Percentiles rank a stretch among this genome's conserved stretches.
Evolutionary conservation across 1,284 basidiomycete genomes (phyloP).

Genomic region (Heliocybe sulcata): DNA sequence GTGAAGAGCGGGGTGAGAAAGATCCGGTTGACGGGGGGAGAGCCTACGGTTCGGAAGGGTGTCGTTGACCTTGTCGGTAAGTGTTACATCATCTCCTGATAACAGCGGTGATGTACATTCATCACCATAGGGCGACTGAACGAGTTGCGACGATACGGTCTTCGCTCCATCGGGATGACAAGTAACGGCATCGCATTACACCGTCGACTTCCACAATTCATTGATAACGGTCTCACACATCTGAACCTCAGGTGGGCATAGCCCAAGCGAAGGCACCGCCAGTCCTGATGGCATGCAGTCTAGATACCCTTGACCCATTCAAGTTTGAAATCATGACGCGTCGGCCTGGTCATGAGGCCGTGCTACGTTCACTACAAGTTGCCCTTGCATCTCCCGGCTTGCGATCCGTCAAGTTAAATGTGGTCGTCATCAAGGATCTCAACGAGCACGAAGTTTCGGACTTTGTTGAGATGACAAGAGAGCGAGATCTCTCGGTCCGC

Average conservation of each 20-base stretch:
- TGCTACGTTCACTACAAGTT: conserved; percentile 59
- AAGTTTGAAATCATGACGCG: conserved; percentile 87
- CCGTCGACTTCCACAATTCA: conserved; percentile 60
- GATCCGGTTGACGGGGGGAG: conserved; percentile 84
- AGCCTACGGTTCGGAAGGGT: conserved; percentile 82
- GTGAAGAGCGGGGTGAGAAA: conserved; percentile 81
- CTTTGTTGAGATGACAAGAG: conserved; percentile 72
- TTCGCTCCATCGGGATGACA: conserved; percentile 81
- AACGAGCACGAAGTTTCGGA: conserved; percentile 76
- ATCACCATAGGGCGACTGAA: conserved; percentile 42
- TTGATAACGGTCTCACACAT: conserved; percentile 73
- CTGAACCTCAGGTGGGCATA: conserved; percentile 66
- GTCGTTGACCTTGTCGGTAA: conserved; percentile 66
- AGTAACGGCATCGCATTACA: conserved; percentile 77
- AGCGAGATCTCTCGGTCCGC: conserved; percentile 61
- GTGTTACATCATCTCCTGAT: conserved; percentile 14
- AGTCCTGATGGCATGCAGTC: conserved; percentile 27
- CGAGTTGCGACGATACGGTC: conserved; percentile 47
- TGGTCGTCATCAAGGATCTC: conserved; percentile 74
- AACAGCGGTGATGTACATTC: conserved; percentile 2
- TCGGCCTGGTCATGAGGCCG: conserved; percentile 67
- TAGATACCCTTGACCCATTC: conserved; percentile 84
- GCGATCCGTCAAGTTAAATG: conserved; percentile 71
- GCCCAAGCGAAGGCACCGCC: background rate
- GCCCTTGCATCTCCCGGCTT: conserved; percentile 47